Percentiles rank a stretch among this genome's conserved stretches.
phyloP scores from a whole-genome alignment of 495 filamentous ascomycete genomes.

The Sordaria brevicollis region DNA sequence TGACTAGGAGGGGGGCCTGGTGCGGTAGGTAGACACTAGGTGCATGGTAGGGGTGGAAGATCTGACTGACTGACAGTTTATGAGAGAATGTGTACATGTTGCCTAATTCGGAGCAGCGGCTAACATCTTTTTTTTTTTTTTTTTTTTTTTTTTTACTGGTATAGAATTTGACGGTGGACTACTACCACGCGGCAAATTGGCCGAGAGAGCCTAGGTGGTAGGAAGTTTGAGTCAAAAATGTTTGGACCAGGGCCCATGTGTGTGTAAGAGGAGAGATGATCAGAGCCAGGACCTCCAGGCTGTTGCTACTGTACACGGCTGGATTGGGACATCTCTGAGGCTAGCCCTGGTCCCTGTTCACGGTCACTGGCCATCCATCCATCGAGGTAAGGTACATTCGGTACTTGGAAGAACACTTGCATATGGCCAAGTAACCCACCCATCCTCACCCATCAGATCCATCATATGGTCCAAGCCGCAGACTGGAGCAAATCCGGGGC shows the following conservation, averaged over 20 bases:
- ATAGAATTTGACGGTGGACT: neutral
- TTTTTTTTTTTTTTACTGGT: too few relatives aligned
- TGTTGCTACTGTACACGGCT: neutral
- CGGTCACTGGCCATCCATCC: neutral
- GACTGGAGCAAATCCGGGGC: neutral
- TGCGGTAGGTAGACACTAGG: too few relatives aligned
- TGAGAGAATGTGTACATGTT: neutral
- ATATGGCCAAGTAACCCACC: neutral
- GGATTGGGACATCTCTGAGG: neutral
- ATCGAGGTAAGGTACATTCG: neutral
- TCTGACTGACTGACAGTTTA: too few relatives aligned
- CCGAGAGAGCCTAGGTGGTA: neutral
- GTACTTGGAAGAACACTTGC: neutral
- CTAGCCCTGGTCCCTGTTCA: neutral
- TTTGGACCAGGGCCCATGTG: neutral
- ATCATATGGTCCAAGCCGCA: neutral
- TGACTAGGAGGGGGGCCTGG: conserved; percentile 3
- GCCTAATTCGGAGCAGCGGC: neutral
- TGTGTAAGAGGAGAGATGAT: neutral
- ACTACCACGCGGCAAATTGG: neutral
- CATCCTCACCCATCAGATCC: neutral
- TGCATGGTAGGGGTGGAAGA: neutral
- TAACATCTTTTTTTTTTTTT: too few relatives aligned
- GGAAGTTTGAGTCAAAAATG: neutral
- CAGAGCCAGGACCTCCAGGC: neutral